These are phyloP conservation scores for Incumbomyces delicatus DNA, from an alignment of 2,329 filamentous ascomycete genomes.

Conservation along the genomic window DNA sequence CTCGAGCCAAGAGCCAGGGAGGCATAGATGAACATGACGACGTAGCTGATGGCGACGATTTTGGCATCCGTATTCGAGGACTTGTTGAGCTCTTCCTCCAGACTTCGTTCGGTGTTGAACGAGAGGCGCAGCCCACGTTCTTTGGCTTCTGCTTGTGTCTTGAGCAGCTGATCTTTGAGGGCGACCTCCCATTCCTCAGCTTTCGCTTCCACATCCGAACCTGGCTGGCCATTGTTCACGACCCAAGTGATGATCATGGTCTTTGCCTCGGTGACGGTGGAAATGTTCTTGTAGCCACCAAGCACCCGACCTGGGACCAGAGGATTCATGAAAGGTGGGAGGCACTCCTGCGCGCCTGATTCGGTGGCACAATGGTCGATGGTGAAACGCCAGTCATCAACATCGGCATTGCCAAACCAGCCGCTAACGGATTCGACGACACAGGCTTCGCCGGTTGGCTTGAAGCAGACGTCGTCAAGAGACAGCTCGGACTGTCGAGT, in stretches of 20 bases:
- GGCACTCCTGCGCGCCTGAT: slow-evolving; percentile 62
- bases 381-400: slow-evolving; percentile 59
- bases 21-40: slow-evolving; percentile 98
- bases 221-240: slow-evolving; percentile 73
- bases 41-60: slow-evolving; percentile 90
- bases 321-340: slow-evolving; percentile 82
- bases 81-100: slow-evolving; percentile 94
- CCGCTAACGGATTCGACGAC: slow-evolving; percentile 87
- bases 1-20: slow-evolving; percentile 86
- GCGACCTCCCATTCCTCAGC: slow-evolving; percentile 86
- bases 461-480: slow-evolving; percentile 83
- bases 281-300: slow-evolving; percentile 61
- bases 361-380: slow-evolving; percentile 65
- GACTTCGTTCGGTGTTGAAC: slow-evolving; percentile 88
- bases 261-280: slow-evolving; percentile 53
- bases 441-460: slow-evolving; percentile 79
- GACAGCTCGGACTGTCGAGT: slow-evolving; percentile 58
- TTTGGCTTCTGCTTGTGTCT: slow-evolving; percentile 69
- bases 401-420: slow-evolving; percentile 64
- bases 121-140: slow-evolving; percentile 74
- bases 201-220: slow-evolving; percentile 55
- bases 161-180: slow-evolving; percentile 62
- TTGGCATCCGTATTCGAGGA: slow-evolving; percentile 97
- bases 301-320: slow-evolving; percentile 77
- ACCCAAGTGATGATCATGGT: slow-evolving; percentile 93